A percentile compares a stretch with the other conserved stretches of the same genome.
phyloP scores from a whole-genome alignment of 495 filamentous ascomycete genomes.

The Penicillium antarcticum region DNA sequence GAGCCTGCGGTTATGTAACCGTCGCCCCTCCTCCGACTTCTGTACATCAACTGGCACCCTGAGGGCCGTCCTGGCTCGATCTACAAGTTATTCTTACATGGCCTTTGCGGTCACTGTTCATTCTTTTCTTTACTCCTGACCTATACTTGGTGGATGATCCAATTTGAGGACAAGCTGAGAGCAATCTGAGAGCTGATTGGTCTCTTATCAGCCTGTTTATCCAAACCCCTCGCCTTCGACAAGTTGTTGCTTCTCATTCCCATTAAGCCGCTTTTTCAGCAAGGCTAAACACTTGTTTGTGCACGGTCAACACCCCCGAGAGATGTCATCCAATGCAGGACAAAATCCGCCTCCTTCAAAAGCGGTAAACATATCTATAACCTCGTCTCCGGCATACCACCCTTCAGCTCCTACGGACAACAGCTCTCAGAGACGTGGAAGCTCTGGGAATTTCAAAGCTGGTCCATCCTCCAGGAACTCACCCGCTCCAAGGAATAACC shows the following conservation, averaged over 20 bases:
- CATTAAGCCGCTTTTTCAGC: neutral
- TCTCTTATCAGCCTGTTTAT: conserved; percentile 7
- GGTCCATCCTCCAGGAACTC: conserved; percentile 53
- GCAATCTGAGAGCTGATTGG: neutral
- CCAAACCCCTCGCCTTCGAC: neutral
- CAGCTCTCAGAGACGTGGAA: conserved; percentile 62
- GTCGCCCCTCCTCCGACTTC: no score
- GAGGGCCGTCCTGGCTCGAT: conserved; percentile 6
- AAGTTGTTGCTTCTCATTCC: neutral
- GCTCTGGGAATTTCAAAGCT: conserved; percentile 61
- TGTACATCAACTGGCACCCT: conserved; percentile 8
- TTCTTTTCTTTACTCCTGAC: neutral
- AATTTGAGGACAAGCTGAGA: neutral
- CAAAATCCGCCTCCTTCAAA: conserved; percentile 42
- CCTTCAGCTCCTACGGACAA: conserved; percentile 32
- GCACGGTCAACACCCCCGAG: conserved; percentile 2
- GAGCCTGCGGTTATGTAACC: conserved; percentile 5
- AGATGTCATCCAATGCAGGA: conserved; percentile 51
- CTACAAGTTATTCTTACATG: conserved; percentile 2
- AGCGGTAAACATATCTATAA: conserved; percentile 38
- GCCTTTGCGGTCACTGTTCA: neutral
- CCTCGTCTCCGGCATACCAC: conserved; percentile 39
- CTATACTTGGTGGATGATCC: neutral
- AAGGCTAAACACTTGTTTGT: neutral
- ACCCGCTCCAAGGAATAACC: conserved; percentile 63